Conservation (phyloP, 192 early-diverging fungal species). For the Entomortierella beljakovae region DNA sequence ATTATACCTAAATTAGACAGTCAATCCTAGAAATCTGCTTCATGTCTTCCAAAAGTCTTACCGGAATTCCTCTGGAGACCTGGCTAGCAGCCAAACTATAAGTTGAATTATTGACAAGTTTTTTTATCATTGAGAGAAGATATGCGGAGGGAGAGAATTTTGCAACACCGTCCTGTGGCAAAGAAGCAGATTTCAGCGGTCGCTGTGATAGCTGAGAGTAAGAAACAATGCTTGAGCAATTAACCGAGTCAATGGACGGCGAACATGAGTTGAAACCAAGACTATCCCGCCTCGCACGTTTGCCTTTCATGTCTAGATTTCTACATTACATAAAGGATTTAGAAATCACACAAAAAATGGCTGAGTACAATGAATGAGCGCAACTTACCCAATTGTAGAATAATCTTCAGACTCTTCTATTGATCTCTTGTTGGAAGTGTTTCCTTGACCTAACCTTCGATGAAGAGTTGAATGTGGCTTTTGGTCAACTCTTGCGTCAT, state of each 20-base stretch:
- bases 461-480: neutral
- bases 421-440: constrained; percentile 8
- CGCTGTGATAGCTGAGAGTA: constrained; percentile 29
- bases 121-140: constrained; percentile 7
- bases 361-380: neutral
- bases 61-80: constrained; percentile 34
- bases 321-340: neutral
- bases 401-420: constrained; percentile 17
- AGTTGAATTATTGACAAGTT: constrained; percentile 9
- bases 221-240: constrained; percentile 30
- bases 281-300: constrained; percentile 3
- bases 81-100: constrained; percentile 23
- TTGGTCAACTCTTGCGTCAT: neutral
- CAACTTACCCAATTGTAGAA: constrained; percentile 1
- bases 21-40: neutral
- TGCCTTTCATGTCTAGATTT: constrained; percentile 12
- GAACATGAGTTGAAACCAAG: neutral
- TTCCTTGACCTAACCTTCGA: neutral
- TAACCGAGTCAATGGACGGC: constrained; percentile 25
- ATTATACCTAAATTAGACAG: too few relatives aligned
- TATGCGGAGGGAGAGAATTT: constrained; percentile 3
- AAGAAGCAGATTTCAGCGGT: neutral
- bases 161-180: neutral
- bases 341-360: neutral
- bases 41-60: neutral